Conservation (phyloP, 2,329 filamentous ascomycete genomes). For the Plectosphaerella cucumerina region DNA sequence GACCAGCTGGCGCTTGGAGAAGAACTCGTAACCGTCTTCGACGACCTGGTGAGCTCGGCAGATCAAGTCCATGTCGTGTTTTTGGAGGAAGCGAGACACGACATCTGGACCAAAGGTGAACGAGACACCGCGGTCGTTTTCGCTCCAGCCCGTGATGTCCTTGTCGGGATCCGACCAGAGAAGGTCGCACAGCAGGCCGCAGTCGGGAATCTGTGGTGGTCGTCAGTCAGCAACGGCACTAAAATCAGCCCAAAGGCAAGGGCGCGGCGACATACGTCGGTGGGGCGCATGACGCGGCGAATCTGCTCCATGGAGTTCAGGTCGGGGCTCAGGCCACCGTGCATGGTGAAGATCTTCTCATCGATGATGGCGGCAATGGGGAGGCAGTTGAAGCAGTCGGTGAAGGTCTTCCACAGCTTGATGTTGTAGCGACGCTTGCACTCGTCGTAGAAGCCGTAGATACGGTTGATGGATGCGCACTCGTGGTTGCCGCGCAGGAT, state of each 20-base stretch:
- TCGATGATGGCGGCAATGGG: conserved; percentile 98
- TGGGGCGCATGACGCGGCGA: conserved; percentile 95
- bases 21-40: conserved; percentile 99
- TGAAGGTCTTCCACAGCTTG: conserved; percentile 99
- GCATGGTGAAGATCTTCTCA: conserved; percentile 99
- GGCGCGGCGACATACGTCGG: conserved; percentile 71
- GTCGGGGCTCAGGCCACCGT: conserved; percentile 93
- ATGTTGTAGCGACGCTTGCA: conserved; percentile 99
- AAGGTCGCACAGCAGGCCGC: conserved; percentile 93
- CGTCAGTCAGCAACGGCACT: not conserved
- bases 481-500: conserved; percentile 98
- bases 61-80: conserved; percentile 99
- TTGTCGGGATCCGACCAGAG: conserved; percentile 99
- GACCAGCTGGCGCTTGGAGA: conserved; percentile 95
- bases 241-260: conserved; percentile 8
- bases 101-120: conserved; percentile 99
- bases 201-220: conserved; percentile 87
- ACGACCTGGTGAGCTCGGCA: conserved; percentile 98
- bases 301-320: conserved; percentile 99
- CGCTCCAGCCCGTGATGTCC: conserved; percentile 98
- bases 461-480: conserved; percentile 97
- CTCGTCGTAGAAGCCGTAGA: conserved; percentile 99
- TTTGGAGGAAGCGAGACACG: conserved; percentile 94
- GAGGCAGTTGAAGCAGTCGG: conserved; percentile 98
- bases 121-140: conserved; percentile 97